Percentiles rank a stretch among this genome's conserved stretches.
Evolutionary conservation across 2,329 filamentous ascomycete genomes (phyloP).

Genomic region (Cercospora sesami): DNA sequence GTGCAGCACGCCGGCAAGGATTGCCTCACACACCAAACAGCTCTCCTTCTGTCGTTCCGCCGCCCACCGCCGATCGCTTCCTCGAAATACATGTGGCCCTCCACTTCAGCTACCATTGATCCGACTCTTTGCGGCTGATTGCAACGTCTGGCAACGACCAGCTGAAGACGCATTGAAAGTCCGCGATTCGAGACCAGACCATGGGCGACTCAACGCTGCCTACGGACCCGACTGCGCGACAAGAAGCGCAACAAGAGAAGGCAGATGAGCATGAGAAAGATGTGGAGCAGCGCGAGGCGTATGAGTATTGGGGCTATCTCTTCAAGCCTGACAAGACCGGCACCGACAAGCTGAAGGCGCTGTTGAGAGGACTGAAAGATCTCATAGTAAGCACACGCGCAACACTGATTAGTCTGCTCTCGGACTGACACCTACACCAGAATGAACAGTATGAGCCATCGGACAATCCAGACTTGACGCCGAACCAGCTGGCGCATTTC

Average conservation of each 20-base stretch:
- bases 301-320: constrained; percentile 54
- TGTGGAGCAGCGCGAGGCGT: constrained; percentile 44
- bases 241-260: constrained; percentile 16
- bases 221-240: constrained; percentile 10
- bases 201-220: constrained; percentile 8
- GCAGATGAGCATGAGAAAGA: constrained; percentile 31
- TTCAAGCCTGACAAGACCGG: constrained; percentile 55
- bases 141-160: not conserved
- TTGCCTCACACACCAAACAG: not conserved
- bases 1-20: constrained; percentile 9
- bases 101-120: not conserved
- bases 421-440: constrained; percentile 33
- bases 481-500: constrained; percentile 52
- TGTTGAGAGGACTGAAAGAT: constrained; percentile 50
- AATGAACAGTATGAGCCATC: constrained; percentile 46
- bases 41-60: not conserved
- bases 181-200: not conserved
- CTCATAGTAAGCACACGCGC: constrained; percentile 43
- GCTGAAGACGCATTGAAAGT: not conserved
- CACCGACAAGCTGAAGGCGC: constrained; percentile 48
- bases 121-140: not conserved
- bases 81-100: not conserved
- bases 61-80: not conserved
- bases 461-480: constrained; percentile 50
- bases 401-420: not conserved